Evolutionary conservation across 345 rosid genomes (phyloP), one percentile per base, ranked within the genome.

Genomic region (Salix udensis): DNA sequence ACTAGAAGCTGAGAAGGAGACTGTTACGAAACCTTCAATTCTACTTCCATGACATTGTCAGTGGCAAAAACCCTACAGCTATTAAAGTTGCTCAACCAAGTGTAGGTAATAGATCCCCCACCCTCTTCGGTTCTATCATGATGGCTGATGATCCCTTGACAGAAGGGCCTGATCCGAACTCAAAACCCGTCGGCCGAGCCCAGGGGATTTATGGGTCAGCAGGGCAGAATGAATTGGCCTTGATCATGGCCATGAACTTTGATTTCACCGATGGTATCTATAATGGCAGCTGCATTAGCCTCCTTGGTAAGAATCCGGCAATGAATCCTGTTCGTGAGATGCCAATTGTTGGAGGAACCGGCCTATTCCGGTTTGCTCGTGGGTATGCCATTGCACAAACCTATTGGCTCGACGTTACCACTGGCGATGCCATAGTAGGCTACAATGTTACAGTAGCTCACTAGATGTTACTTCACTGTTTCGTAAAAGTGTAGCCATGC

Each of bases 21-120:
- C 77, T n/a, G 84, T 78, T 3, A 92, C 89, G 0, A 84, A 84
- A 84, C 58, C 89, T 93, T 73, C 91, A 84, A 5, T 91, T 89
- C 86, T 88, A 87, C 80, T 89, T 88, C 84, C 97, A 93, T n/a
- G 93, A 89, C 72, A 88, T 83, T 0, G 72, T 87, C 42, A 87
- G 89, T 42, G 96, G 97, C 11, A 78, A 78, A 62, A 81, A 82
- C 81, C 90, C 92, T 0, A 87, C 80, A 55, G 88, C 91, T 7
- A 83, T 88, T 3, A 81, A 81, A 46, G 88, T 90, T 42, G 92
- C 93, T 58, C 76, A 83, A 34, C 83, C 90, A 0, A 5, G 77
- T 1, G 73, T 31, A 74, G 85, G 88, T 2, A 48, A 79, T 15
- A 85, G 72, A 65, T 92, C 96, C 7, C 85, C 82, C 0, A 88